Evolutionary conservation across 192 early-diverging fungal species (phyloP).

Genomic region (Backusella luteola): DNA sequence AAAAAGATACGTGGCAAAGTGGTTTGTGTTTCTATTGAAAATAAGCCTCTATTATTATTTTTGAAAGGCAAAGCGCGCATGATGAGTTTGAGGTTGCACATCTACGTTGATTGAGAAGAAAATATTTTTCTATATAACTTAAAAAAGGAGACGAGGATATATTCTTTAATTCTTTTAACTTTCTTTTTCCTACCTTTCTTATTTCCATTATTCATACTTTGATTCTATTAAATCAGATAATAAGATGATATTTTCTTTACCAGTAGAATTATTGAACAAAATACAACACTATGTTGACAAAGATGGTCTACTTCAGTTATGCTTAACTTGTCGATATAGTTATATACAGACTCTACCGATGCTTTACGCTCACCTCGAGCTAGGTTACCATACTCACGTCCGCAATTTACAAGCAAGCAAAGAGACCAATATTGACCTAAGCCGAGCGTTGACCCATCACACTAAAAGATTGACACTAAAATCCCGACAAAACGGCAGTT

Average conservation of each 20-base stretch:
- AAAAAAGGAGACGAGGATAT: background rate
- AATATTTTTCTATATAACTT: background rate
- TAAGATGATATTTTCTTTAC: background rate
- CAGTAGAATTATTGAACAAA: background rate
- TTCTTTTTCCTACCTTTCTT: background rate
- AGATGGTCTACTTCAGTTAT: background rate
- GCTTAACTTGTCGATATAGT: background rate
- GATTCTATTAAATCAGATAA: background rate
- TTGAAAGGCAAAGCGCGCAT: background rate
- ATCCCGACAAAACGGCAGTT: background rate
- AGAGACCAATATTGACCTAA: background rate
- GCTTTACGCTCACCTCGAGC: background rate
- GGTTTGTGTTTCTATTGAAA: background rate
- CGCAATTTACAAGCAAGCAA: background rate
- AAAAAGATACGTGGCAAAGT: background rate
- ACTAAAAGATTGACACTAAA: background rate
- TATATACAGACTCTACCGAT: background rate
- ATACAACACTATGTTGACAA: background rate
- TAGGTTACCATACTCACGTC: background rate
- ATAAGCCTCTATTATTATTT: background rate
- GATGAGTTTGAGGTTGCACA: background rate
- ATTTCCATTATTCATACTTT: background rate
- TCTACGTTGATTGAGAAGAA: background rate
- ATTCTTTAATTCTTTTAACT: background rate
- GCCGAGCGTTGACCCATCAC: background rate